Evolutionary conservation across 768 basidiomycete genomes (phyloP).

Genomic region (Psilocybe cyanescens): DNA sequence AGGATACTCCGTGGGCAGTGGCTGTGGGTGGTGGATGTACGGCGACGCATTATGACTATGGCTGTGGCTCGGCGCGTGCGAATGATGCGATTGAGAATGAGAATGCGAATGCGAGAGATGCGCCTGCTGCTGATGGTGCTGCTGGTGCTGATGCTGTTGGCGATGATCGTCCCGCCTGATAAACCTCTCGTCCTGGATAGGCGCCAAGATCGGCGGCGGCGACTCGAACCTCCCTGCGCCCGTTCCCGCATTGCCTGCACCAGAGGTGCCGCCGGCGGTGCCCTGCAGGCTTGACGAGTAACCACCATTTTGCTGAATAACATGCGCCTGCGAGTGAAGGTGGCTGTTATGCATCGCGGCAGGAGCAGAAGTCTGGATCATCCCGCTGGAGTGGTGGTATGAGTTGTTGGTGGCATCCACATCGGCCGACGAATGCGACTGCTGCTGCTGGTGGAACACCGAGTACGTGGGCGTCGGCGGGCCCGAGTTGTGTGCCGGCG

Average conservation of each 20-base stretch:
- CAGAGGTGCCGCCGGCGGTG: neutral
- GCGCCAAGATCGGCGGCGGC: conserved; percentile 59
- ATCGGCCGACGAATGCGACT: conserved; percentile 5
- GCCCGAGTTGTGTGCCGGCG: conserved; percentile 43
- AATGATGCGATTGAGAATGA: conserved; percentile 18
- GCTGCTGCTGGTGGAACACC: conserved; percentile 49
- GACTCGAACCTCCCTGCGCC: conserved; percentile 39
- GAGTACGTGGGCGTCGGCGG: conserved; percentile 50
- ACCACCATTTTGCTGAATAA: conserved; percentile 5
- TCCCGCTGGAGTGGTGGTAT: conserved; percentile 37
- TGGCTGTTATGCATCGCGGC: conserved; percentile 14
- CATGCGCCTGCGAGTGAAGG: conserved; percentile 16
- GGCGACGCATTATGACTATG: conserved; percentile 28
- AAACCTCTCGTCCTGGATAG: conserved; percentile 49
- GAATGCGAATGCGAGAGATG: conserved; percentile 28
- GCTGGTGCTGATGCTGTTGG: conserved; percentile 28
- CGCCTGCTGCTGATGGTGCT: conserved; percentile 20
- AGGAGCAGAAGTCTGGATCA: conserved; percentile 30
- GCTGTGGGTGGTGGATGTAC: conserved; percentile 47
- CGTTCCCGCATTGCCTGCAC: neutral
- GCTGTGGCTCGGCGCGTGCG: neutral
- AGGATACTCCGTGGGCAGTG: conserved; percentile 37
- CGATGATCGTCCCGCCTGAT: conserved; percentile 24
- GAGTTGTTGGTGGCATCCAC: conserved; percentile 5
- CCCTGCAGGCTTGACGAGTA: conserved; percentile 8